Evolutionary conservation across 176 grass and related monocot species (phyloP), one percentile per base, ranked within the genome.

Genomic region (Eleusine indica): DNA sequence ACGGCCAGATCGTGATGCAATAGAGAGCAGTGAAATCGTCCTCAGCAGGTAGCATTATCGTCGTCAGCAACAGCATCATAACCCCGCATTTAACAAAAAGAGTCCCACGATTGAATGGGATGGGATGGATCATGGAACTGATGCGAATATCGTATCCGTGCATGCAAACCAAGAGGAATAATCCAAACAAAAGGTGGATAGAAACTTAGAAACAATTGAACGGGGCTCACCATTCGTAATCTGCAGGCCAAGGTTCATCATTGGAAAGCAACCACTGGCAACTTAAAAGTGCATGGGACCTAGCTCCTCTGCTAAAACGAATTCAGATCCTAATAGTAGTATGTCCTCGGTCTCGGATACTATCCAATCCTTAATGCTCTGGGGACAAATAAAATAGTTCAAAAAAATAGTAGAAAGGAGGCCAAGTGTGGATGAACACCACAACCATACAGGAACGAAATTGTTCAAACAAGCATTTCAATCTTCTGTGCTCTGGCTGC

Each of bases 111-210:
- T 42, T 30, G 19, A 64, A 40, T 60, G 49, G n/a, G 28, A 69
- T 2, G 76, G 1, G 47, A 68, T 4, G 54, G 10, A 6, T 71
- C 78, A 60, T 58, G 71, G 30, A 48, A 38, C 42, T 7, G 19
- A 58, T 17, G 47, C 44, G 85, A 82, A 74, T 76, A 51, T 48
- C 29, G 12, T 49, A 16, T 76, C 28, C 12, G 19, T 6, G 78
- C 49, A 22, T 53, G 73, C 41, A 28, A 82, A 71, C 72, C 64
- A 82, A 82, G 65, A 71, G 72, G 72, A 87, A 82, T 70, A 72
- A 37, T 87, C 85, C 85, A 82, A 87, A 32, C 67, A 9, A 1
- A 68, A 80, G 68, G 46, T 22, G 5, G 41, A 29, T 37, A 25
- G 40, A 35, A 53, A 70, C 37, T 71, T 37, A 18, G 49, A 25